Evolutionary conservation across 176 grass and related monocot species (phyloP), one percentile per base, ranked within the genome.

Genomic region (Typha latifolia): DNA sequence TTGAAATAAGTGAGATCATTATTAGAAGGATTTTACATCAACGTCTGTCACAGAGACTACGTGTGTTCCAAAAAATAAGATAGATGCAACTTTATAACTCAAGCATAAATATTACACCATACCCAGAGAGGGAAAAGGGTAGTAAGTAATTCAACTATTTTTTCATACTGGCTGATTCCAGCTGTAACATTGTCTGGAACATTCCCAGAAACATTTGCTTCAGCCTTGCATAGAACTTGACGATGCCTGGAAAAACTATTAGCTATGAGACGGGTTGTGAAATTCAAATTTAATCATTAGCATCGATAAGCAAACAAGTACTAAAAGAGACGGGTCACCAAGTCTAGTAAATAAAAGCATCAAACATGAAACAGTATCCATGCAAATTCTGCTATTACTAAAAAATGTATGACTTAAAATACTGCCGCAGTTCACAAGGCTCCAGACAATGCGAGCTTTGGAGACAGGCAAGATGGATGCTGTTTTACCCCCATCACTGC

Each of bases 91-190:
- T 27, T 52, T 18, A 55, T 82, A 81, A 68, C 32, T 84, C 9
- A 64, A 12, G 70, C 61, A 72, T n/a, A 67, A 43, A 63, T 27
- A 62, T 56, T 65, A 12, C 27, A 56, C 77, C 80, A 32, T 82
- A 99, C 94, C 94, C 94, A 97, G 75, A 93, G 72, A 68, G 94
- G 94, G 67, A 93, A 99, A 85, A 99, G 94, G 69, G 89, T 99
- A 13, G 89, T 99, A 23, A 99, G 85, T 57, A 97, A 69, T 73
- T 92, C 93, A 57, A 97, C 78, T 76, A 92, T 86, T 69, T 71
- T 89, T 73, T 97, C 91, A 66, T 91, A 96, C 51, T 80, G 74
- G 75, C 83, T 95, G 64, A 51, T 31, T 88, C 49, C 74, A 66
- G 71, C 32, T 51, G 80, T 74, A 12, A 49, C 49, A 61, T 51